Conservation (phyloP, 169 alveolate species). For the Plasmodium malariae region DNA sequence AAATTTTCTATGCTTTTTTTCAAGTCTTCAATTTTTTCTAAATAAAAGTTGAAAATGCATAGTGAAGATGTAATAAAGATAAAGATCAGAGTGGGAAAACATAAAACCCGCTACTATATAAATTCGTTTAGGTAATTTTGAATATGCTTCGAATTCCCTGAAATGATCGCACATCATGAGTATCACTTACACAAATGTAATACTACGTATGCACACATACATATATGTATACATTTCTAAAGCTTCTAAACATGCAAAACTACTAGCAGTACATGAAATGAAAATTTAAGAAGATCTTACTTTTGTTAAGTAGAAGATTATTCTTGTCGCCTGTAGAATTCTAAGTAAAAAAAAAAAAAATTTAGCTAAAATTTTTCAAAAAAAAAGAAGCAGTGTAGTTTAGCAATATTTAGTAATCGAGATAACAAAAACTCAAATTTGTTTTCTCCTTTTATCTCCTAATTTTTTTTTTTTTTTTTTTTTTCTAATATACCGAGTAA, state of each 20-base stretch:
- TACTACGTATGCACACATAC: not conserved
- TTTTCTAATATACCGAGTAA: not conserved
- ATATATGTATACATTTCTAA: not conserved
- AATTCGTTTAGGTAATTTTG: too few species aligned
- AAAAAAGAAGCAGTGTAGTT: not conserved
- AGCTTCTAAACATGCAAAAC: too few species aligned
- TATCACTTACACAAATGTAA: too few species aligned
- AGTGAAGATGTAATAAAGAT: not conserved
- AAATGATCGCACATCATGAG: not conserved
- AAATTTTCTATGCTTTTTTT: constrained; percentile 34
- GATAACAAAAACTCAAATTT: too few species aligned
- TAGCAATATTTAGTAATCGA: too few species aligned
- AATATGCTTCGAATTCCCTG: too few species aligned
- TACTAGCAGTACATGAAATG: too few species aligned
- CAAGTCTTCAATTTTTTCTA: constrained; percentile 51
- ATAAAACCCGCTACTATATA: too few species aligned
- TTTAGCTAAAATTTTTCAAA: not conserved
- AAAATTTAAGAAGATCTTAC: not conserved
- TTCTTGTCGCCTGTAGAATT: not conserved
- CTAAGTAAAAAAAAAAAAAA: not conserved
- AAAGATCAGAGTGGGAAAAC: not conserved
- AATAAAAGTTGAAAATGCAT: not conserved
- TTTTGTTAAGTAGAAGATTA: constrained; percentile 4
- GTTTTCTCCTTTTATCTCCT: not conserved
- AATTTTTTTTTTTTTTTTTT: not conserved